A percentile compares a stretch with the other conserved stretches of the same genome.
phyloP scores from a whole-genome alignment of 2,329 filamentous ascomycete species.

The Fusarium burgessii region DNA sequence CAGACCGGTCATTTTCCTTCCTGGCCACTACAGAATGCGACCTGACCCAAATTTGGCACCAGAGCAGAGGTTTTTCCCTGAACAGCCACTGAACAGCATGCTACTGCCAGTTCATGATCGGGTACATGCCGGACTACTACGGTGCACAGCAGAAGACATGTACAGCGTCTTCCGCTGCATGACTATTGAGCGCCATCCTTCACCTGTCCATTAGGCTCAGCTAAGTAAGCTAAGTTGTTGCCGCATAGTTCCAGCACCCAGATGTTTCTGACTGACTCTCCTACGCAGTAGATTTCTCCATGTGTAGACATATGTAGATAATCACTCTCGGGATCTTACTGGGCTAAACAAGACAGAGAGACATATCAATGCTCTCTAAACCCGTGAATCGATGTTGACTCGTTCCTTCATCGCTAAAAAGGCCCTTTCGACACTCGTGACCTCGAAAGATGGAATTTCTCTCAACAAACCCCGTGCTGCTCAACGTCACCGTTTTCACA shows the following conservation, averaged over 20 bases:
- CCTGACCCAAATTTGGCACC: slow-evolving; percentile 15
- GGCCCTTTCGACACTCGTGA: slow-evolving; percentile 36
- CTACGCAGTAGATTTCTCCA: slow-evolving; percentile 1
- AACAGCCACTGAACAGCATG: slow-evolving; percentile 27
- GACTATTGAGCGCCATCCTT: slow-evolving; percentile 1
- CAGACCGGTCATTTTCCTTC: slow-evolving; percentile 41
- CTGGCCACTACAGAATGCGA: slow-evolving; percentile 17
- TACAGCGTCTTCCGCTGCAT: slow-evolving; percentile 24
- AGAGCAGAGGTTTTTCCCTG: slow-evolving; percentile 29
- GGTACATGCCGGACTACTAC: slow-evolving; percentile 25
- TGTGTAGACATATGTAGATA: neutral
- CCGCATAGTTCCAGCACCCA: slow-evolving; percentile 24
- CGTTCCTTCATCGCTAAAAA: slow-evolving; percentile 16
- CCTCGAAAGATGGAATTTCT: slow-evolving; percentile 25
- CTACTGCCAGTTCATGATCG: slow-evolving; percentile 7
- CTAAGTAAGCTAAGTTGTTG: slow-evolving; percentile 10
- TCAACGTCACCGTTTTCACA: slow-evolving; percentile 39
- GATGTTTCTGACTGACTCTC: slow-evolving; percentile 7
- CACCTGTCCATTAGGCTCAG: neutral
- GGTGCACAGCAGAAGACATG: slow-evolving; percentile 18
- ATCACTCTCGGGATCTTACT: neutral
- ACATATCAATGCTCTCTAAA: slow-evolving; percentile 24
- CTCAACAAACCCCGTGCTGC: slow-evolving; percentile 35
- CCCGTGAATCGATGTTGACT: slow-evolving; percentile 17
- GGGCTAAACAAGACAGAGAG: neutral